Conservation (phyloP, 495 filamentous ascomycete genomes). For the Xylaria flabelliformis region DNA sequence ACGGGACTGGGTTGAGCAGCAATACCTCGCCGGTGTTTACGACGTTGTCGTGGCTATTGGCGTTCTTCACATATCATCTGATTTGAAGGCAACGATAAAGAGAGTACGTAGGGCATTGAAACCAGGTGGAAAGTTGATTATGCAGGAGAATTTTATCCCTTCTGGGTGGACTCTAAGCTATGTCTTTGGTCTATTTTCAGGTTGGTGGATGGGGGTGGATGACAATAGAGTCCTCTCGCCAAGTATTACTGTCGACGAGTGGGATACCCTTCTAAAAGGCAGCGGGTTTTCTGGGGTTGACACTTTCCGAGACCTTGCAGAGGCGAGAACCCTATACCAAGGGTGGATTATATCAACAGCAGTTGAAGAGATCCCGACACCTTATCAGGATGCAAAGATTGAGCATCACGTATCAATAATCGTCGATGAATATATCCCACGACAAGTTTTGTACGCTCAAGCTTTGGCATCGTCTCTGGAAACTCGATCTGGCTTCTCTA, state of each 20-base stretch:
- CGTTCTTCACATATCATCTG: slow-evolving; percentile 53
- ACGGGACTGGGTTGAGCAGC: slow-evolving; percentile 33
- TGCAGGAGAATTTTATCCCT: slow-evolving; percentile 39
- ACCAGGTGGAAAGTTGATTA: slow-evolving; percentile 47
- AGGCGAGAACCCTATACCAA: slow-evolving; percentile 24
- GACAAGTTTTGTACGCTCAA: background rate
- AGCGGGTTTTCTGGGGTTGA: slow-evolving; percentile 54
- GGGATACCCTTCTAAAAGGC: slow-evolving; percentile 45
- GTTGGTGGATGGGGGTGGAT: slow-evolving; percentile 57
- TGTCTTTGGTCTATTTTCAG: slow-evolving; percentile 49
- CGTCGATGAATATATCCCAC: background rate
- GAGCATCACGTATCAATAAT: background rate
- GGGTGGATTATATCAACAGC: slow-evolving; percentile 49
- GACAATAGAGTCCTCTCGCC: slow-evolving; percentile 37
- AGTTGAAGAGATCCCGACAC: background rate
- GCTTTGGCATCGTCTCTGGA: slow-evolving; percentile 3
- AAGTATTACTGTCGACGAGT: slow-evolving; percentile 38
- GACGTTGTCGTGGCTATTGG: slow-evolving; percentile 49
- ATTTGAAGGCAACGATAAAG: slow-evolving; percentile 38
- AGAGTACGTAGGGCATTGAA: slow-evolving; percentile 44
- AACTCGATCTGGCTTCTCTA: background rate
- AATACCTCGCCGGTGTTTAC: slow-evolving; percentile 34
- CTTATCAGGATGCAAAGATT: background rate
- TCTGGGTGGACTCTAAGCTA: slow-evolving; percentile 38
- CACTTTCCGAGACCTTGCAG: slow-evolving; percentile 22